phyloP scores from a whole-genome alignment of 768 basidiomycete genomes.

The Hygrocybe punicea region DNA sequence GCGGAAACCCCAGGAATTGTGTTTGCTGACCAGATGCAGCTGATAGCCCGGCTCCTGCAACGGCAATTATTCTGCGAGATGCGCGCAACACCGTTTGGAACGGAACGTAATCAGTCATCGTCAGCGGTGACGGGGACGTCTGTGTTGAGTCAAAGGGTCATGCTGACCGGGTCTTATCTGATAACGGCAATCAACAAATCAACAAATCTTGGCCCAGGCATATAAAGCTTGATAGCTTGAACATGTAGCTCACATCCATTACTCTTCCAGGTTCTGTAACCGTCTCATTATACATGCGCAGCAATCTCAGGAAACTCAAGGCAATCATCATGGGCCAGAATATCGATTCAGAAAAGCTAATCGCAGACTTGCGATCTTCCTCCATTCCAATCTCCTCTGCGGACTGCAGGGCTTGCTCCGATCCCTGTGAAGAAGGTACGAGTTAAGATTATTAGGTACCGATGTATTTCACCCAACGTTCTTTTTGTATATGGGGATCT shows the following conservation, averaged over 20 bases:
- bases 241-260: constrained; percentile 1
- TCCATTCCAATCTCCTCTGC: constrained; percentile 63
- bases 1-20: background rate
- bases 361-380: constrained; percentile 51
- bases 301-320: constrained; percentile 32
- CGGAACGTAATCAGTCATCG: constrained; percentile 27
- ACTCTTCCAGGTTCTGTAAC: background rate
- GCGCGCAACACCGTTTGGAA: constrained; percentile 30
- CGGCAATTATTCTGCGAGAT: constrained; percentile 37
- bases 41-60: constrained; percentile 60
- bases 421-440: constrained; percentile 72
- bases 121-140: constrained; percentile 5
- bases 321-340: constrained; percentile 42
- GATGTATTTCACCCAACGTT: background rate
- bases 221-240: too few relatives aligned
- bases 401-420: constrained; percentile 70
- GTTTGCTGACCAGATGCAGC: constrained; percentile 50
- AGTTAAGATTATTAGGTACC: background rate
- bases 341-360: constrained; percentile 38
- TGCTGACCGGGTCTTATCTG: constrained; percentile 25
- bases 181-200: constrained; percentile 15
- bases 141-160: background rate
- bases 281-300: background rate
- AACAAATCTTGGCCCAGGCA: too few relatives aligned
- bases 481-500: constrained; percentile 14